Evolutionary conservation across 352 stramenopile genomes (phyloP), one percentile per base, ranked within the genome.

Genomic region (Globisporangium uncinulatum): DNA sequence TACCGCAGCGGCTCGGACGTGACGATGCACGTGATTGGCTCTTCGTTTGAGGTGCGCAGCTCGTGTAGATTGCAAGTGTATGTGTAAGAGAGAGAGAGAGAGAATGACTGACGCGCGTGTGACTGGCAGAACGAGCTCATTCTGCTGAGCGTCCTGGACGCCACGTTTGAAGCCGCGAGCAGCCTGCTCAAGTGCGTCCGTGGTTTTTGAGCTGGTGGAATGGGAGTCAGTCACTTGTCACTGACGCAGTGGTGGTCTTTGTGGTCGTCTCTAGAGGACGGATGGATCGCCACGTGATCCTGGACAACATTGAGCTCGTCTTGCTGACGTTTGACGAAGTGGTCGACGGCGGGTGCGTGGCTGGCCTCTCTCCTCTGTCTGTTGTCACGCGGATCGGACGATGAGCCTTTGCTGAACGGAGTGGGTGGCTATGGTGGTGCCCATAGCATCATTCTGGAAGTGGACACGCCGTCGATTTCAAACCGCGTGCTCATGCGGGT

Each of bases 401-500:
- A 29, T 29, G 24, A 4, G n/a, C n/a, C n/a, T n/a, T n/a, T n/a
- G n/a, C n/a, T n/a, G 24, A 29, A 4, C 24, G 1, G 24, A 29
- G 24, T 4, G 4, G 4, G 42, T 19, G 6, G 42, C 17, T 20
- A 3, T 48, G 21, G 3, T 52, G 24, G 24, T 20, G 11, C 24
- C 15, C 50, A 37, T 64, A 93, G 83, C 20, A 83, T 95, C 59
- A 96, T 96, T 51, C 66, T 96, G 62, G 88, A 97, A 65, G 69
- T 87, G 24, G 87, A 97, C 63, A 92, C 87, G 31, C 79, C 85
- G 20, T 92, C 86, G 29, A 94, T 97, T 59, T 82, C 83, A 44
- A 95, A 96, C 70, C 86, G 88, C 24, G 88, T 97, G 62, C 76
- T 96, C 51, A 97, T 97, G 88, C 84, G 88, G 49, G 87, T 94